Evolutionary conservation across 1,139 yeast genomes (phyloP).

Genomic region (Yamadazyma triangularis): DNA sequence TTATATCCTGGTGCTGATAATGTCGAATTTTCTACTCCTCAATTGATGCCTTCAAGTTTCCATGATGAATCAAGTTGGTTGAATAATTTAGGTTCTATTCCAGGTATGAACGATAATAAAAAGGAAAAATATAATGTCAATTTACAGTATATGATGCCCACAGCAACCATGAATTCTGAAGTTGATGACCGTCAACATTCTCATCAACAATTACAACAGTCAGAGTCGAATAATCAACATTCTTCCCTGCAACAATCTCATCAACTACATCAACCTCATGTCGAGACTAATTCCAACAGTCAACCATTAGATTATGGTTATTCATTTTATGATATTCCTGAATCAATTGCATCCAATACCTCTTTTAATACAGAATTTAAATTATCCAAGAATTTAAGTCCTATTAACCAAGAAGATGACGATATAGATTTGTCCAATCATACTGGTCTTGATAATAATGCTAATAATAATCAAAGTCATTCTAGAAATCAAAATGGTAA

Average conservation of each 20-base stretch:
- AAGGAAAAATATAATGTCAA: constrained; percentile 12
- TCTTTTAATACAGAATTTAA: constrained; percentile 12
- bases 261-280: neutral
- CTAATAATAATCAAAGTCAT: constrained; percentile 3
- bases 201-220: constrained; percentile 1
- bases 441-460: constrained; percentile 1
- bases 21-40: constrained; percentile 72
- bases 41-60: constrained; percentile 42
- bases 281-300: too few relatives aligned
- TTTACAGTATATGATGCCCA: constrained; percentile 31
- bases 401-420: constrained; percentile 38
- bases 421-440: constrained; percentile 11
- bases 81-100: constrained; percentile 30
- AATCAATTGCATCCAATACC: constrained; percentile 17
- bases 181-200: too few relatives aligned
- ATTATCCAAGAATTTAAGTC: constrained; percentile 19
- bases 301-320: constrained; percentile 42
- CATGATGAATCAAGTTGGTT: constrained; percentile 36
- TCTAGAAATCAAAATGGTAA: neutral
- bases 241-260: too few relatives aligned
- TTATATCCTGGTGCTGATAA: constrained; percentile 47
- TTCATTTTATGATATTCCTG: constrained; percentile 46
- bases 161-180: constrained; percentile 24
- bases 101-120: constrained; percentile 24
- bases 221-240: constrained; percentile 2